Evolutionary conservation across 2,329 filamentous ascomycete genomes (phyloP), one percentile per base, ranked within the genome.

Genomic region (Raffaelea deltoideospora): DNA sequence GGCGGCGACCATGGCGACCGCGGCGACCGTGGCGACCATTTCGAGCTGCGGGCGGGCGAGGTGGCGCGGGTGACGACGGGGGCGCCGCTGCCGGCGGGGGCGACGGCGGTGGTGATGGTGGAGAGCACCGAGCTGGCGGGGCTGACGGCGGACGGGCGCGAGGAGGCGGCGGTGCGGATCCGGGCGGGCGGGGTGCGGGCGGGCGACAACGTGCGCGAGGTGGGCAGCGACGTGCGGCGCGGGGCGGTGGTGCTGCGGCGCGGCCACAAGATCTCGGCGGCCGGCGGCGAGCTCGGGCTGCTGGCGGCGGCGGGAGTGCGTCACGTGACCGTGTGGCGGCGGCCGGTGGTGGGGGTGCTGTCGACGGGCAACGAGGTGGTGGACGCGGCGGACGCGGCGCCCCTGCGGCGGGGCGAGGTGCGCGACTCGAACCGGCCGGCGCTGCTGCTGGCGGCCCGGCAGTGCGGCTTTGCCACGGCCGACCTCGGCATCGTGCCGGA

Each of bases 281-380:
- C 87, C 0, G 90, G 90, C 14, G 90, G 90, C 34, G 90, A 98
- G 50, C 78, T 98, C 20, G 90, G 90, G 1, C 64, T 96, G 0
- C 67, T 98, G 2, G 85, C 87, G 2, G 84, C 87, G 1, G 83
- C 90, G 0, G 90, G 90, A 6, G 76, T 78, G 2, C 61, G 63
- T 10, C 65, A 77, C 34, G 79, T 92, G 5, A 66, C 67, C 13
- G 69, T 88, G 7, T 95, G 80, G 58, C 72, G 68, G 34, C 76
- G 76, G 37, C 88, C 90, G 1, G 60, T 83, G 9, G 66, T 98
- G 8, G 90, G 87, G 5, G 76, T 98, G 2, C 59, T 98, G 15
- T 95, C 87, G 35, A 98, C 90, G 0, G 90, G 90, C 18, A 88
- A 98, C 51, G 90, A 98, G 56, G 83, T 98, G 34, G 78, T 95